Evolutionary conservation across 179 eudicot genomes (phyloP), one percentile per base, ranked within the genome.

Genomic region (Beta corolliflora): DNA sequence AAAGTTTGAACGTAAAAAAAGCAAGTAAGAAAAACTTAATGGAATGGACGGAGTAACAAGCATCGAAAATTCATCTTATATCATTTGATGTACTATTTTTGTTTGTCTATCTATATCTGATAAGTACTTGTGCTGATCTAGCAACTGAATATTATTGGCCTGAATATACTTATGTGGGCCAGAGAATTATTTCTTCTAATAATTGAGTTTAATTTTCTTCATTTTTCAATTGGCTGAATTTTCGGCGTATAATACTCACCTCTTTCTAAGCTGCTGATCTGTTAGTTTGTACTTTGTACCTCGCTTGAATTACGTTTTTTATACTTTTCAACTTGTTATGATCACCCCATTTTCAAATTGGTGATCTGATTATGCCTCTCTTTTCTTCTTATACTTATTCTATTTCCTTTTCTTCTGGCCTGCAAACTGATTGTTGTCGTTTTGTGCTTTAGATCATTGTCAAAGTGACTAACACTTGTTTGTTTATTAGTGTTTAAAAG

Each of bases 401-500:
- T 59, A 29, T 16, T 44, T 31, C 10, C 1, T 76, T 60, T 44
- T 21, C 18, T 44, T 45, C 2, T 3, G 23, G 52, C 36, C 70
- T 31, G 45, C 52, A 23, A 75, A 31, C 36, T 75, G 53, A 59
- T 75, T 15, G 21, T 64, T 67, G 53, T 81, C 71, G 60, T 41
- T 48, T 15, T 54, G 29, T 65, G 70, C 9, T 36, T 67, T 48
- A 75, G 50, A 81, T 81, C 75, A 81, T 76, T 81, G 50, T 75
- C 69, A 68, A 19, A 81, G 21, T 58, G 76, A 76, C 59, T 19
- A 31, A 29, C 2, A 76, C 44, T 41, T 65, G 64, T 76, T 74
- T 80, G 36, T 64, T n/a, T 64, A 12, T 16, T 36, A 29, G 23
- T 56, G 25, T 52, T 10, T 25, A 18, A 14, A 7, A 23, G 23